These are phyloP conservation scores for Penicillium occitanis DNA, from an alignment of 2,329 filamentous ascomycete species.

Conservation along the genomic window DNA sequence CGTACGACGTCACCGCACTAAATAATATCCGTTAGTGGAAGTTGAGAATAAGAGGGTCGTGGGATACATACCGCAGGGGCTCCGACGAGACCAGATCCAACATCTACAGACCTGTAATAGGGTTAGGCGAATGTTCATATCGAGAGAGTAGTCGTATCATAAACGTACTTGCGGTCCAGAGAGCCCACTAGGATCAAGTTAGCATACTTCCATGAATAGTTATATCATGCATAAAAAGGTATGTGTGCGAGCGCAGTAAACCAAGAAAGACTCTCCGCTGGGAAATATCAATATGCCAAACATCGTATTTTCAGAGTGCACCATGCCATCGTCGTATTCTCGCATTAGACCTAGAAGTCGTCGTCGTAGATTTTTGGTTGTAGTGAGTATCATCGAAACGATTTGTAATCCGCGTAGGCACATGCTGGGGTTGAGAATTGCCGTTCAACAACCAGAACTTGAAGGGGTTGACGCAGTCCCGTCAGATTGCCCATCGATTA, in stretches of 20 bases:
- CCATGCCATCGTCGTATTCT: not conserved
- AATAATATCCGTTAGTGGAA: not conserved
- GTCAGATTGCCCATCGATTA: no score
- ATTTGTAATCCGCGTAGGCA: not conserved
- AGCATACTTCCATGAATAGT: not conserved
- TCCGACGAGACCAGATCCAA: slow-evolving; percentile 87
- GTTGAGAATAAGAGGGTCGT: not conserved
- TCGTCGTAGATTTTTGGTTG: not conserved
- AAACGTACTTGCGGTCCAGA: slow-evolving; percentile 18
- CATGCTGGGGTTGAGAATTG: no score
- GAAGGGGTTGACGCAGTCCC: no score
- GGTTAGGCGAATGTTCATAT: not conserved
- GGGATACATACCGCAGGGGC: slow-evolving; percentile 61
- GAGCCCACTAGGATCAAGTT: slow-evolving; percentile 15
- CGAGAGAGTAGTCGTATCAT: not conserved
- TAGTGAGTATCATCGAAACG: not conserved
- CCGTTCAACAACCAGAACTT: no score
- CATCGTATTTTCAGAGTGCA: not conserved
- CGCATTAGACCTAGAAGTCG: no score
- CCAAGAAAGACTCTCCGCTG: not conserved
- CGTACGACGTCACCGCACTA: slow-evolving; percentile 69
- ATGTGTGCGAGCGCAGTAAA: not conserved
- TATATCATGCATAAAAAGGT: not conserved
- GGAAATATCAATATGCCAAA: not conserved
- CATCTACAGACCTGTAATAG: slow-evolving; percentile 63